A percentile compares a stretch with the other conserved stretches of the same genome.
phyloP scores from a whole-genome alignment of 192 early-diverging fungal species.

The Coemansia sp. region DNA sequence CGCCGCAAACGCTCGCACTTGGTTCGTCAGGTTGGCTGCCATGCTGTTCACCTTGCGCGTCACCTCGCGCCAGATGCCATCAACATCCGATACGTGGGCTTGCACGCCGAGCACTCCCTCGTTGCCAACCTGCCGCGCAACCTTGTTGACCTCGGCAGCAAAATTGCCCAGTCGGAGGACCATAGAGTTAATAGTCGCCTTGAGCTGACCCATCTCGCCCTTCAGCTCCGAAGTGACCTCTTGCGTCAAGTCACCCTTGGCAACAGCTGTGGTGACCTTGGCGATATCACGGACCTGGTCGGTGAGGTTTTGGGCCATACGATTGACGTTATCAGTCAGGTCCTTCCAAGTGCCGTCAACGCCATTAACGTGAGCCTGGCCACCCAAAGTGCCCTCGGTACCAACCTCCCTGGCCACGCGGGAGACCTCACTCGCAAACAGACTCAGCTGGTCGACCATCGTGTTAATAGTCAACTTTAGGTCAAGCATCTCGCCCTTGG shows the following conservation, averaged over 20 bases:
- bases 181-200: constrained; percentile 68
- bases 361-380: constrained; percentile 46
- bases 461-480: constrained; percentile 69
- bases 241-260: constrained; percentile 56
- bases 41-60: constrained; percentile 78
- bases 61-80: constrained; percentile 79
- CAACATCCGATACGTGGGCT: constrained; percentile 71
- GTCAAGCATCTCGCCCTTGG: constrained; percentile 66
- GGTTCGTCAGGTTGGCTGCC: constrained; percentile 74
- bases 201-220: constrained; percentile 66
- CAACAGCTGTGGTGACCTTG: constrained; percentile 68
- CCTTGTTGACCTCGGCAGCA: constrained; percentile 66
- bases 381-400: constrained; percentile 71
- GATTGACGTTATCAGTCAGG: constrained; percentile 73
- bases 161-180: constrained; percentile 64
- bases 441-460: constrained; percentile 66
- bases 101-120: constrained; percentile 80
- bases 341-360: constrained; percentile 68
- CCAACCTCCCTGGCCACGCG: constrained; percentile 69
- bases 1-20: constrained; percentile 81
- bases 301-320: constrained; percentile 71
- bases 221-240: too few relatives aligned
- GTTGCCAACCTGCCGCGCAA: constrained; percentile 69
- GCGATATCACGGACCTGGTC: constrained; percentile 72
- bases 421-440: constrained; percentile 58